Evolutionary conservation across 768 basidiomycete species (phyloP), one percentile per base, ranked within the genome.

Genomic region (Leccinum sublutescens): DNA sequence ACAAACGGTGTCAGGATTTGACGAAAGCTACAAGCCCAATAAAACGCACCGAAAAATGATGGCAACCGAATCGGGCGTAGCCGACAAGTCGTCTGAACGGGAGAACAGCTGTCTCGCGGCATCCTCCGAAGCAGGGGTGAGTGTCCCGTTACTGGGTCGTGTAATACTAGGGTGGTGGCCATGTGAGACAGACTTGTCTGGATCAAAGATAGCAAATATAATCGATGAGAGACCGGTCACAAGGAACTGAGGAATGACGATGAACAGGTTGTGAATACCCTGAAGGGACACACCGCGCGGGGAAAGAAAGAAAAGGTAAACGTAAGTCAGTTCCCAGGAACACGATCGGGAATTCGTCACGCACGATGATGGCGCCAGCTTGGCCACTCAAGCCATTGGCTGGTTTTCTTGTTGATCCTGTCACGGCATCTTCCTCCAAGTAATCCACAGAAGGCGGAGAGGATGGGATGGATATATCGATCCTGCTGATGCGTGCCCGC

Each of bases 221-320:
- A 95, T 76, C 10, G 94, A 85, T 1, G 93, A 86, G 5, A 98
- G 72, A 23, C 87, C 93, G 0, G 92, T 95, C 33, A 95, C 89
- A 43, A 98, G 80, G 74, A 98, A 95, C 68, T 98, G 96, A 0
- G 96, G 96, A 7, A 97, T 76, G 59, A 98, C 96, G 61, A 98
- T 79, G 73, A 91, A 96, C 59, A 97, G 83, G 68, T 97, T 98
- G 74, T 98, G 95, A 54, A 98, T 96, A 43, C 96, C 95, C 92
- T 94, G 60, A 34, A 14, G 38, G 31, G 15, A 21, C 19, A 45
- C 43, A 21, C 38, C 57, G 29, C 31, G 19, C 14, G 50, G n/a
- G 50, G 50, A 14, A 33, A 51, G 33, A 31, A 33, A 29, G 25
- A 34, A n/a, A 43, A 40, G 15, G 33, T 12, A 56, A 9, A 43